Evolutionary conservation across 352 stramenopile genomes (phyloP).

Genomic region (Globisporangium orthogonon): DNA sequence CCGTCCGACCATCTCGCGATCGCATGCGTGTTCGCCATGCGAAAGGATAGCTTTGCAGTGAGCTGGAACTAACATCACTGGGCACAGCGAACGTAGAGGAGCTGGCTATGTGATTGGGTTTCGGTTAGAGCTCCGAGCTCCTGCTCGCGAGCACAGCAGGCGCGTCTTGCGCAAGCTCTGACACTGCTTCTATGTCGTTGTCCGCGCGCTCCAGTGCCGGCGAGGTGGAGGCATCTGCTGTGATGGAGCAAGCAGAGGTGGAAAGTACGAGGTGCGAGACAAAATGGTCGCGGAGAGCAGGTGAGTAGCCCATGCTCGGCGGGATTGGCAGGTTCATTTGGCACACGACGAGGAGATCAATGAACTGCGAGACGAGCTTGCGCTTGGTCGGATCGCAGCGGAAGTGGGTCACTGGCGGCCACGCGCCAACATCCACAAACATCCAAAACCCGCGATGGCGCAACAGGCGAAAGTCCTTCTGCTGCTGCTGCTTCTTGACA

Average conservation of each 20-base stretch:
- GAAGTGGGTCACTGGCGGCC: constrained; percentile 52
- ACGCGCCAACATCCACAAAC: constrained; percentile 45
- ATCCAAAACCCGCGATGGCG: constrained; percentile 64
- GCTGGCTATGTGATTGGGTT: neutral
- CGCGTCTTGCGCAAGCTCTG: neutral
- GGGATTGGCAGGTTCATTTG: constrained; percentile 24
- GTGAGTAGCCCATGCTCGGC: constrained; percentile 32
- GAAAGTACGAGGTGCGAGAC: constrained; percentile 20
- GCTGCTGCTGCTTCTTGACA: neutral
- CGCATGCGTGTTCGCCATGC: constrained; percentile 53
- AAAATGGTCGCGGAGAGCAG: constrained; percentile 14
- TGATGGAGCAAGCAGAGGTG: neutral
- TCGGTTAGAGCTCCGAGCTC: constrained; percentile 22
- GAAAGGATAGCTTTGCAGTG: constrained; percentile 32
- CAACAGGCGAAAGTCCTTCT: constrained; percentile 47
- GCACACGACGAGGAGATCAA: constrained; percentile 22
- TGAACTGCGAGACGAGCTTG: constrained; percentile 3
- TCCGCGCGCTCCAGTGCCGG: neutral
- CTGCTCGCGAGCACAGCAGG: constrained; percentile 12
- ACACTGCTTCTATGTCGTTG: neutral
- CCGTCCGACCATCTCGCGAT: constrained; percentile 80
- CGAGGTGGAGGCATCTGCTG: neutral
- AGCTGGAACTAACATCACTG: constrained; percentile 35
- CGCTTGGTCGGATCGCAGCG: constrained; percentile 51
- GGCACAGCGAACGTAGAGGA: neutral